These are phyloP conservation scores for Alternaria solani DNA, from an alignment of 2,329 filamentous ascomycete species.

Conservation along the genomic window DNA sequence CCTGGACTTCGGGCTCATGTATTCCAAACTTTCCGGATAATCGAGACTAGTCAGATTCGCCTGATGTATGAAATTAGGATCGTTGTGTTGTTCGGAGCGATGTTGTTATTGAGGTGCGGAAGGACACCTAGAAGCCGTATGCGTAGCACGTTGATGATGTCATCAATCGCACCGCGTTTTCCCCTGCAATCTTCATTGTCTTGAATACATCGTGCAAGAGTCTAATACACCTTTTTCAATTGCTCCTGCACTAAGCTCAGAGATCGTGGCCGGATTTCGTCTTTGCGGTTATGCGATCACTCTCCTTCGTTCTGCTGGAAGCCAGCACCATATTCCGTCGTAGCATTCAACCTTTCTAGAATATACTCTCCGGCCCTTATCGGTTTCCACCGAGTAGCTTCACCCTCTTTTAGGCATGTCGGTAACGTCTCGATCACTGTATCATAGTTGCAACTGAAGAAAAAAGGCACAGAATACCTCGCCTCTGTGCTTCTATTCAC, in stretches of 20 bases:
- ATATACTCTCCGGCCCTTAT: constrained; percentile 53
- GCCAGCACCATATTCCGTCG: constrained; percentile 42
- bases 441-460: constrained; percentile 57
- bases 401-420: constrained; percentile 46
- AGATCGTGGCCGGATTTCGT: not conserved
- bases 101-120: not conserved
- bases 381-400: constrained; percentile 45
- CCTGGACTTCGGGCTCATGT: not conserved
- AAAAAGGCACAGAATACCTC: constrained; percentile 58
- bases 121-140: not conserved
- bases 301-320: constrained; percentile 14
- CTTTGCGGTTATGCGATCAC: not conserved
- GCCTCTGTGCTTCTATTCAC: constrained; percentile 53
- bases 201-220: not conserved
- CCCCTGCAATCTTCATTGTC: not conserved
- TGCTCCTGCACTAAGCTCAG: not conserved
- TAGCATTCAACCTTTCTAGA: constrained; percentile 48
- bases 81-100: not conserved
- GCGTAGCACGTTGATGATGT: not conserved
- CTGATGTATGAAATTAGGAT: not conserved
- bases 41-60: not conserved
- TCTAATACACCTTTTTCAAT: not conserved
- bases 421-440: constrained; percentile 50
- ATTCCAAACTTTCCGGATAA: not conserved
- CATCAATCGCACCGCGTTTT: not conserved